Conservation (phyloP, 2,329 filamentous ascomycete species). For the Exophiala oligosperma region DNA sequence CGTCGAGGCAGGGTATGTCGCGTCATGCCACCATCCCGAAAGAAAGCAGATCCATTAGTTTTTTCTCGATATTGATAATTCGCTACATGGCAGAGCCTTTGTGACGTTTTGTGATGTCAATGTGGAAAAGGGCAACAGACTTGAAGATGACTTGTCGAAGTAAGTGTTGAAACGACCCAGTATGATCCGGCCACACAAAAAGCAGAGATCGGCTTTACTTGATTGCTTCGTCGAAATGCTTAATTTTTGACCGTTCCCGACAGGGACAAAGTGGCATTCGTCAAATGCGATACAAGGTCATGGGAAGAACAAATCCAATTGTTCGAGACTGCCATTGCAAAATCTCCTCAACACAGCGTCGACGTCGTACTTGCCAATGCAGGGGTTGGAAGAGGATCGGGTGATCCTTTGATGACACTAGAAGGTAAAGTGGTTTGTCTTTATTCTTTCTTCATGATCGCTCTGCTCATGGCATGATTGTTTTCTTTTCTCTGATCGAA, state of each 20-base stretch:
- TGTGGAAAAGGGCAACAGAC: conserved; percentile 39
- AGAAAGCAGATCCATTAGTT: not conserved
- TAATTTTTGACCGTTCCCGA: not conserved
- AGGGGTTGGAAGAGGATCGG: conserved; percentile 46
- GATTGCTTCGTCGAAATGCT: not conserved
- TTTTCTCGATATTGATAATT: not conserved
- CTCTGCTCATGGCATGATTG: not conserved
- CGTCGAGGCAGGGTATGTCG: conserved; percentile 8
- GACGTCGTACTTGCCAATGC: conserved; percentile 68
- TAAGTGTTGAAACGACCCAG: not conserved
- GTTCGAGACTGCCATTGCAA: conserved; percentile 58
- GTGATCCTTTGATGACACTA: not conserved
- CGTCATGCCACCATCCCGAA: not conserved
- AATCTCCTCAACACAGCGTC: conserved; percentile 56
- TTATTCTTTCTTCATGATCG: not conserved
- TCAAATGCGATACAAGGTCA: conserved; percentile 56
- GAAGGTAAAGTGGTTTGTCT: not conserved
- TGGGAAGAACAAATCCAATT: conserved; percentile 65
- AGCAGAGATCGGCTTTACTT: too few relatives aligned
- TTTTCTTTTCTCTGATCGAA: too few relatives aligned
- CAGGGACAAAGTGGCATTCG: not conserved
- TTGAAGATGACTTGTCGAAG: not conserved
- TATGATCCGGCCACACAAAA: too few relatives aligned
- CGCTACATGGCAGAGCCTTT: conserved; percentile 3
- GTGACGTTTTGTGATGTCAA: conserved; percentile 34